phyloP scores from a whole-genome alignment of 768 basidiomycete genomes.

The Tylopilus vinaceipallidus region DNA sequence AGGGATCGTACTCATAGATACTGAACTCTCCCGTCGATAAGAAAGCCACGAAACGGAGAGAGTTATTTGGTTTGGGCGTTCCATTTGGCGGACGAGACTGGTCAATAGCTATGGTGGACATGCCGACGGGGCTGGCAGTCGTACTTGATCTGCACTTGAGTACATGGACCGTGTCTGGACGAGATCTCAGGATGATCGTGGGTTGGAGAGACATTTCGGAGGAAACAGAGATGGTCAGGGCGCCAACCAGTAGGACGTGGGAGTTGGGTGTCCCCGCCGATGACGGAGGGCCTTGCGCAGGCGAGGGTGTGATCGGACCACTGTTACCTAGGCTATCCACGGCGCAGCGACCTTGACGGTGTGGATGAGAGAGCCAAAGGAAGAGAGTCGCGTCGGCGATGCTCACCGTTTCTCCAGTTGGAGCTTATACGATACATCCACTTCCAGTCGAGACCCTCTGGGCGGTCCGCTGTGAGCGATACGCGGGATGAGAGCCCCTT shows the following conservation, averaged over 20 bases:
- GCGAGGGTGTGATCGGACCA: not conserved
- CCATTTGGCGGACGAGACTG: slow-evolving; percentile 58
- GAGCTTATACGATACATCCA: slow-evolving; percentile 85
- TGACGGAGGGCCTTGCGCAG: not conserved
- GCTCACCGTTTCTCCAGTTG: slow-evolving; percentile 76
- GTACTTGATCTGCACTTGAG: slow-evolving; percentile 44
- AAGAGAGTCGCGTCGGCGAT: slow-evolving; percentile 9
- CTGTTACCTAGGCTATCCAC: slow-evolving; percentile 36
- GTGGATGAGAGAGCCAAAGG: slow-evolving; percentile 21
- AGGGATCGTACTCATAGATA: slow-evolving; percentile 53
- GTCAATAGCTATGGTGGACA: slow-evolving; percentile 71
- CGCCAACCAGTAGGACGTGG: slow-evolving; percentile 59
- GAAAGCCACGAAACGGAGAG: slow-evolving; percentile 53
- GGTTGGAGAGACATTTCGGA: slow-evolving; percentile 31
- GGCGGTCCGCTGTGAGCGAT: slow-evolving; percentile 27
- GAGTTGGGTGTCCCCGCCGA: slow-evolving; percentile 9
- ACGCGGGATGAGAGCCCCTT: slow-evolving; percentile 58
- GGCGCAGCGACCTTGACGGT: slow-evolving; percentile 58
- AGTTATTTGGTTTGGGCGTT: slow-evolving; percentile 26
- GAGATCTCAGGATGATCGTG: slow-evolving; percentile 22
- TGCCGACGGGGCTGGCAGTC: slow-evolving; percentile 33
- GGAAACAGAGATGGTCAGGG: slow-evolving; percentile 57
- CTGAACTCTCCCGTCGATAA: slow-evolving; percentile 68
- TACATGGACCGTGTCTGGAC: slow-evolving; percentile 30
- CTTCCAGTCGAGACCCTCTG: slow-evolving; percentile 60